Percentiles rank a stretch among this genome's conserved stretches.
Evolutionary conservation across 2,329 filamentous ascomycete species (phyloP).

Genomic region (Venturia effusa): DNA sequence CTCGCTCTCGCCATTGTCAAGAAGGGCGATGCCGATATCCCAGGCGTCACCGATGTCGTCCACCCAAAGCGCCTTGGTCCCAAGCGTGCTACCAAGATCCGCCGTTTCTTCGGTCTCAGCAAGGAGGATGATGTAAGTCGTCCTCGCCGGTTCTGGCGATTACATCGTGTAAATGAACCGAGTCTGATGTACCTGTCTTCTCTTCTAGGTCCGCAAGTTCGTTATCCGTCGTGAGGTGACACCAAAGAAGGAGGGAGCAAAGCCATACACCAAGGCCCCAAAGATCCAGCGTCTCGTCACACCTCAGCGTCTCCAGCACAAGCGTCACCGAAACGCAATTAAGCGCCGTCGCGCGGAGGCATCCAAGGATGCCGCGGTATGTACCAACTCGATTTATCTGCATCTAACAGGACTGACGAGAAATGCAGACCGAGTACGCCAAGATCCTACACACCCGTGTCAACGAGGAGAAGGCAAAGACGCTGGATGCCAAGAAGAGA

Average conservation of each 20-base stretch:
- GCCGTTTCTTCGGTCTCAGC: slow-evolving; percentile 98
- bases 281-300: slow-evolving; percentile 99
- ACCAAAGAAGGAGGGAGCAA: slow-evolving; percentile 95
- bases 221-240: slow-evolving; percentile 98
- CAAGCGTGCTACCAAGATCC: slow-evolving; percentile 99
- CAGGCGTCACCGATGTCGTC: slow-evolving; percentile 93
- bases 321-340: slow-evolving; percentile 94
- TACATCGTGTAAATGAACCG: slow-evolving; percentile 31
- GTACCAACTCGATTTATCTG: slow-evolving; percentile 28
- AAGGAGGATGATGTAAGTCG: slow-evolving; percentile 99
- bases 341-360: slow-evolving; percentile 97
- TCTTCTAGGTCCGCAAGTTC: slow-evolving; percentile 87
- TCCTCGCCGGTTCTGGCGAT: slow-evolving; percentile 58
- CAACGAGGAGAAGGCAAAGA: slow-evolving; percentile 86
- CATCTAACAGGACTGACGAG: slow-evolving; percentile 25
- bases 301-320: slow-evolving; percentile 99
- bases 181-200: slow-evolving; percentile 32
- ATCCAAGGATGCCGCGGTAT: slow-evolving; percentile 97
- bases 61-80: slow-evolving; percentile 98
- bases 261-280: slow-evolving; percentile 98
- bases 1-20: slow-evolving; percentile 93
- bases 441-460: slow-evolving; percentile 95
- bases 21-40: slow-evolving; percentile 90
- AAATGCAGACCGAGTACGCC: slow-evolving; percentile 80
- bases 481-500: slow-evolving; percentile 92